Evolutionary conservation across 1,284 basidiomycete genomes (phyloP), one percentile per base, ranked within the genome.

Genomic region (Ceratobasidium sp.): DNA sequence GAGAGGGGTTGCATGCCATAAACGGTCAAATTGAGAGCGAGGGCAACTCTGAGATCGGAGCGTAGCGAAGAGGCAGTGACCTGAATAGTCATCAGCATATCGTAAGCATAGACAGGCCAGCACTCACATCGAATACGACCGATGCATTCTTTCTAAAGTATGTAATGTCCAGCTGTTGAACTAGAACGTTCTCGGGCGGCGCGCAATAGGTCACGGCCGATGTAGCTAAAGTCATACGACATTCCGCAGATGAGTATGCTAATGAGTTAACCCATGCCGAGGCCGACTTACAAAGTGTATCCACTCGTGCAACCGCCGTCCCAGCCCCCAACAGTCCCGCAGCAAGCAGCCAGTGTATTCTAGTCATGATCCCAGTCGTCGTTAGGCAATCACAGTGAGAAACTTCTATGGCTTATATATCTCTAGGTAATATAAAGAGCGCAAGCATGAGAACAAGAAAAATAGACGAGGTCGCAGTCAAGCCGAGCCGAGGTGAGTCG

Each of bases 141-240:
- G 93, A 93, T 23, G 90, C 85, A 83, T 96, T 97, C 77, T 86
- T 83, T 66, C 90, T 88, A 81, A 92, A 91, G 84, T 95, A 97
- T 10, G 90, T 87, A 78, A 97, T 86, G 82, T 95, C 91, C 83
- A 97, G 95, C 81, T 92, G 90, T 84, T 95, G 90, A 66, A 97
- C 89, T 82, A 96, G 90, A 80, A 97, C 88, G 49, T 91, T 90
- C 84, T 92, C 91, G 58, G 95, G 93, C 56, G 94, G 92, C 71
- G 92, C 88, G 86, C 95, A 97, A 84, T 97, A 97, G 23, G 95
- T 93, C 81, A 97, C 94, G 72, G 94, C 94, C 60, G 94, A 95
- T 55, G 95, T 95, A 85, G 93, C 93, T 93, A 82, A 23, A 13
- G 39, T 55, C 42, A 26, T 20, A 72, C 60, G 60, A 73, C 40